Percentiles rank a stretch among this genome's conserved stretches.
These are phyloP conservation scores for Gynochthodes officinalis DNA, from an alignment of 257 asterid genomes.

Conservation along the genomic window DNA sequence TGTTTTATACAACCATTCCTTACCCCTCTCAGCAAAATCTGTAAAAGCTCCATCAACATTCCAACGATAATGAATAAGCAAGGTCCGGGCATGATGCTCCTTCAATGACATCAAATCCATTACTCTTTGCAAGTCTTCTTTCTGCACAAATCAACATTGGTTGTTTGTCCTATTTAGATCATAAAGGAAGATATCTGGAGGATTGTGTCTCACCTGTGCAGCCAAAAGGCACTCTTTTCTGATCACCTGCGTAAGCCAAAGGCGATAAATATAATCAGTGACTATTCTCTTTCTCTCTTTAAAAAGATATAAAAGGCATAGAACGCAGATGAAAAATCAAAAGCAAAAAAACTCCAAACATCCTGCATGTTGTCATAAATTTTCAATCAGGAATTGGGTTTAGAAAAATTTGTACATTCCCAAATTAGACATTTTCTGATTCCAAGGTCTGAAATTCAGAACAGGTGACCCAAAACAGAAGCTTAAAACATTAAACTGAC, in stretches of 20 bases:
- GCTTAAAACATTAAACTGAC: not conserved
- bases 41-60: conserved; percentile 35
- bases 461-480: not conserved
- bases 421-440: not conserved
- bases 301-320: not conserved
- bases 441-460: not conserved
- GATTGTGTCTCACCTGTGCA: conserved; percentile 48
- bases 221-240: conserved; percentile 53
- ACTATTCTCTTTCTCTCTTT: conserved; percentile 5
- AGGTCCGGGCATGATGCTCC: conserved; percentile 51
- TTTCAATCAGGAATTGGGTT: not conserved
- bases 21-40: conserved; percentile 46
- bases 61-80: conserved; percentile 63
- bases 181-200: not conserved
- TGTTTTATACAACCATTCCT: conserved; percentile 32
- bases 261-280: conserved; percentile 2
- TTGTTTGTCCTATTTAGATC: not conserved
- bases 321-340: not conserved
- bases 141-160: conserved; percentile 28
- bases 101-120: conserved; percentile 51
- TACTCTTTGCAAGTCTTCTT: conserved; percentile 44
- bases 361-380: not conserved
- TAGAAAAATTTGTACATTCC: not conserved
- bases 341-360: not conserved
- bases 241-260: conserved; percentile 42